phyloP scores from a whole-genome alignment of 805 yeast species.

The Starmerella kuoi region DNA sequence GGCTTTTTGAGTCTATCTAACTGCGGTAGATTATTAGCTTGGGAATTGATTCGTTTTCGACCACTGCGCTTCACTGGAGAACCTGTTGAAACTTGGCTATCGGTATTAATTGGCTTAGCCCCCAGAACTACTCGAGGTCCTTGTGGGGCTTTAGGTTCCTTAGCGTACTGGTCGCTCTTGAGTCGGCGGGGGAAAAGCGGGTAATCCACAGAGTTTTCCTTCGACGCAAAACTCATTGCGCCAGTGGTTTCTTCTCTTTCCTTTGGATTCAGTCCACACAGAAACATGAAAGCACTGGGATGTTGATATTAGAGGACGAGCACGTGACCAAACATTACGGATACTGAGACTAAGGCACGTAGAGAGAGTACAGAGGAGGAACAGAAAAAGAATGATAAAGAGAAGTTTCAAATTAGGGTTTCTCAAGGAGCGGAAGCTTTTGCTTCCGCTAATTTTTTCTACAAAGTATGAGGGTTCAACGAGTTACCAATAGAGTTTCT shows the following conservation, averaged over 20 bases:
- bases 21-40: neutral
- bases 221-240: constrained; percentile 9
- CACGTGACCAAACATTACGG: too few relatives aligned
- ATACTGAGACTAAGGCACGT: too few relatives aligned
- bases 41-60: neutral
- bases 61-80: neutral
- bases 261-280: too few relatives aligned
- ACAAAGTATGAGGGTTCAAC: too few relatives aligned
- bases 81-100: neutral
- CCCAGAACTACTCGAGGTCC: constrained; percentile 2
- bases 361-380: too few relatives aligned
- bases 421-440: too few relatives aligned
- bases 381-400: too few relatives aligned
- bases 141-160: neutral
- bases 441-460: too few relatives aligned
- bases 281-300: neutral
- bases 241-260: too few relatives aligned
- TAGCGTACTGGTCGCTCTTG: neutral
- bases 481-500: too few relatives aligned
- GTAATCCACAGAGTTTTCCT: constrained; percentile 11
- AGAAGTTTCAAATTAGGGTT: too few relatives aligned
- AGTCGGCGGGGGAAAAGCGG: neutral
- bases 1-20: neutral
- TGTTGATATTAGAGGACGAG: neutral
- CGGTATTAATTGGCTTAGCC: constrained; percentile 9